These are phyloP conservation scores for Ophiostoma ips DNA, from an alignment of 2,329 filamentous ascomycete species.

Conservation along the genomic window DNA sequence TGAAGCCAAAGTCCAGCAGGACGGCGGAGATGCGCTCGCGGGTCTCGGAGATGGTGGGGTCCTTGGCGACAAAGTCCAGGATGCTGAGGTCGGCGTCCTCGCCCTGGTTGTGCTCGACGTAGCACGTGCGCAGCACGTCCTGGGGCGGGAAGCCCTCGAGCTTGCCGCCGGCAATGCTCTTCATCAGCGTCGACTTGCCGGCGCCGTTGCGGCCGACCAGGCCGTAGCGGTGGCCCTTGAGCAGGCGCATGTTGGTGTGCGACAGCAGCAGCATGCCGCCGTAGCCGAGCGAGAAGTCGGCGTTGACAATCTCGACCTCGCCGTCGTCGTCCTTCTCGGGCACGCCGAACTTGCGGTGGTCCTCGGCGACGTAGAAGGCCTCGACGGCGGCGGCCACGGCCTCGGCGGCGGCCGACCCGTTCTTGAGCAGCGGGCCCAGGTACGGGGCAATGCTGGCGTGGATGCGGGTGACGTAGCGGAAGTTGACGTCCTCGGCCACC, in stretches of 20 bases:
- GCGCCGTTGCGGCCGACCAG: slow-evolving; percentile 99
- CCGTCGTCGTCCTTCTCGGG: slow-evolving; percentile 80
- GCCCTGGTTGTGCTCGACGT: slow-evolving; percentile 98
- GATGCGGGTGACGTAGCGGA: slow-evolving; percentile 64
- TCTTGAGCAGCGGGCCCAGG: slow-evolving; percentile 53
- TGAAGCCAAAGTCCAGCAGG: slow-evolving; percentile 86
- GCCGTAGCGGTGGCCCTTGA: slow-evolving; percentile 90
- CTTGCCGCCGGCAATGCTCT: slow-evolving; percentile 88
- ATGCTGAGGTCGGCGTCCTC: slow-evolving; percentile 96
- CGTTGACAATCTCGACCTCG: slow-evolving; percentile 93
- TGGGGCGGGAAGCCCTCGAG: slow-evolving; percentile 91
- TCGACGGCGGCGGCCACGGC: slow-evolving; percentile 62
- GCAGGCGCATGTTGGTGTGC: slow-evolving; percentile 78
- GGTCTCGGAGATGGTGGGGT: slow-evolving; percentile 73
- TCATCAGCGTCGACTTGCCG: slow-evolving; percentile 90
- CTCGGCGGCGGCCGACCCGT: slow-evolving; percentile 42
- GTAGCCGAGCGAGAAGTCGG: slow-evolving; percentile 92
- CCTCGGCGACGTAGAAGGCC: slow-evolving; percentile 66
- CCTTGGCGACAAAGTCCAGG: slow-evolving; percentile 80
- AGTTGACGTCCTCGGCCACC: slow-evolving; percentile 78
- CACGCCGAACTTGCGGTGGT: slow-evolving; percentile 73
- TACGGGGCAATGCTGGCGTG: slow-evolving; percentile 58
- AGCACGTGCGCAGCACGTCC: slow-evolving; percentile 87
- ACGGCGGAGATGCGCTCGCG: slow-evolving; percentile 70
- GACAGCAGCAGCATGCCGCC: slow-evolving; percentile 94